phyloP scores from a whole-genome alignment of 805 yeast species.

The Kodamaea sagamina region DNA sequence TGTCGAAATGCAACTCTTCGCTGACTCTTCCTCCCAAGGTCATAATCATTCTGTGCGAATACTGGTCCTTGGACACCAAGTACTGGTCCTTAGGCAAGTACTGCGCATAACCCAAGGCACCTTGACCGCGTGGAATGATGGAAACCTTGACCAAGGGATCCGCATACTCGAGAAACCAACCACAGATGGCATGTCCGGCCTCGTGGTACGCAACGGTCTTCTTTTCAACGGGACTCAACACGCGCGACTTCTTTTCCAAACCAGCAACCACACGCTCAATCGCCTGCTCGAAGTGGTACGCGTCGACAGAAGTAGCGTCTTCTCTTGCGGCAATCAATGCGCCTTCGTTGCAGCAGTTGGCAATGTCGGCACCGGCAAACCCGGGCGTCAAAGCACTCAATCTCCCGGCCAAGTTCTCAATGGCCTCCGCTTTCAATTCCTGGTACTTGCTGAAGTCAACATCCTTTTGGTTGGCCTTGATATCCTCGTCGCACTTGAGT shows the following conservation, averaged over 20 bases:
- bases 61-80: constrained; percentile 72
- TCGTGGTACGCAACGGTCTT: constrained; percentile 89
- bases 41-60: constrained; percentile 87
- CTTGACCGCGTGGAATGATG: constrained; percentile 91
- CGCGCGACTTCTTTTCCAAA: constrained; percentile 80
- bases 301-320: constrained; percentile 59
- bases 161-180: constrained; percentile 86
- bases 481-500: constrained; percentile 41
- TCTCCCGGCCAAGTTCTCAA: constrained; percentile 73
- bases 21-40: constrained; percentile 90
- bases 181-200: constrained; percentile 96
- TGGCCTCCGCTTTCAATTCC: constrained; percentile 41
- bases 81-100: constrained; percentile 89
- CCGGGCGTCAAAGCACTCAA: constrained; percentile 93
- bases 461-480: constrained; percentile 36
- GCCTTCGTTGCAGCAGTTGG: constrained; percentile 92
- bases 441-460: constrained; percentile 43
- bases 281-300: constrained; percentile 84
- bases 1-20: constrained; percentile 83
- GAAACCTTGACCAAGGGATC: constrained; percentile 93
- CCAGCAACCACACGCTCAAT: constrained; percentile 95
- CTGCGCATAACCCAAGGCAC: constrained; percentile 95
- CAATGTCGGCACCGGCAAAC: constrained; percentile 94
- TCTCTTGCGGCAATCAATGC: constrained; percentile 89
- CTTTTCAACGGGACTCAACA: constrained; percentile 79